Conservation (phyloP, 108 stramenopile species). For the Pseudonitzschia delicatissima region DNA sequence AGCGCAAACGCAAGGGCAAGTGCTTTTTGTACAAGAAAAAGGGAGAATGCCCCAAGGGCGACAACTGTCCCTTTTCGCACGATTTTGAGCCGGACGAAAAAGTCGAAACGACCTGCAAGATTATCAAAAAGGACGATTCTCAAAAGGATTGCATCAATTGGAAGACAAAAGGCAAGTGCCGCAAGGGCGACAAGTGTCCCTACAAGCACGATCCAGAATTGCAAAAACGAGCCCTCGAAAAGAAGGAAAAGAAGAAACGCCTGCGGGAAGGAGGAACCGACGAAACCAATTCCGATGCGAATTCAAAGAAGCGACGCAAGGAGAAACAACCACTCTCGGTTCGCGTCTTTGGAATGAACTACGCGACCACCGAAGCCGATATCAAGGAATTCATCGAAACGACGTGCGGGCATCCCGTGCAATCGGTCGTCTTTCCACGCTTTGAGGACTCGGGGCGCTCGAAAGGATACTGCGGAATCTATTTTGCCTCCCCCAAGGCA, state of each 20-base stretch:
- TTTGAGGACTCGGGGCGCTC: conserved; percentile 75
- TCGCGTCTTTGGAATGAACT: conserved; percentile 79
- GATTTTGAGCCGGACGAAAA: conserved; percentile 32
- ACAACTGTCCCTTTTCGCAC: conserved; percentile 68
- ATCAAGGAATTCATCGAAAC: conserved; percentile 51
- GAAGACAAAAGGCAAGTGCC: conserved; percentile 82
- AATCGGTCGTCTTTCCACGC: conserved; percentile 43
- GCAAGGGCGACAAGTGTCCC: conserved; percentile 60
- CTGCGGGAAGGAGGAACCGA: not conserved
- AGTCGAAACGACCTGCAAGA: not conserved
- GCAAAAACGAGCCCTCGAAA: conserved; percentile 37
- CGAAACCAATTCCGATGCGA: not conserved
- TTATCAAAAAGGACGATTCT: conserved; percentile 5
- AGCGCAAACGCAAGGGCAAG: conserved; percentile 49
- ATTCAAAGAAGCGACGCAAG: conserved; percentile 22
- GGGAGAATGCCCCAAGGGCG: conserved; percentile 63
- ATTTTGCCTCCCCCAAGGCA: conserved; percentile 68
- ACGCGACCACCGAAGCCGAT: conserved; percentile 66
- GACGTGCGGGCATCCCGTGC: conserved; percentile 45
- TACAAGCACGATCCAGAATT: conserved; percentile 63
- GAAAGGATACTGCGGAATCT: conserved; percentile 78
- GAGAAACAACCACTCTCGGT: conserved; percentile 54
- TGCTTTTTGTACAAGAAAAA: conserved; percentile 70
- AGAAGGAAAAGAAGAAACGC: conserved; percentile 37
- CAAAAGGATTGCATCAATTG: conserved; percentile 77